Base-by-base conservation (phyloP, 306 rosid species). In the Dryas drummondii region DNA sequence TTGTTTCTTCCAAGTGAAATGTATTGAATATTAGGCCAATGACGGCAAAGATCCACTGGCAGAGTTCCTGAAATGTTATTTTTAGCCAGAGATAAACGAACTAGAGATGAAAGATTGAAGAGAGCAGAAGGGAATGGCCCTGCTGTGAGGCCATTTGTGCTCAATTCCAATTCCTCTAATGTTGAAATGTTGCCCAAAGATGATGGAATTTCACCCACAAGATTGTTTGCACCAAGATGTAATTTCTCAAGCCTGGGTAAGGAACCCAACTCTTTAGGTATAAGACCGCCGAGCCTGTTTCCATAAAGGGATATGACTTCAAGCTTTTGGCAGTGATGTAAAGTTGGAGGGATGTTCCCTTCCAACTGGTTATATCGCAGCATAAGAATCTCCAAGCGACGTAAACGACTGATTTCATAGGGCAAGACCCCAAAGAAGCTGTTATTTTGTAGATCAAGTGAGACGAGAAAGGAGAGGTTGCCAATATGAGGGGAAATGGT, bases 391-490 rank as follows among this genome's bases (percentile, higher is more conserved):
- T 16, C 16, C 54, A 65, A 45, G 15, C 56, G 32, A 10, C 9
- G 79, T 16, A 75, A 26, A 14, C 5, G 17, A 10, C 47, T 48
- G 22, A 75, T 13, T 42, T 55, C 52, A 11, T 42, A 3, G 1
- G 79, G 79, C 26, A 75, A 3, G 2, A 22, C 4, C 7, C 79
- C 79, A 5, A 4, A 2, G 9, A 74, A 74, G 49, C 17, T 61
- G 61, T 74, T 74, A 0, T n/a, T 2, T 37, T 2, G 49, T n/a
- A 78, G 75, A 44, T 49, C 45, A 9, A 71, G 9, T 5, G 12
- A 13, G 10, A n/a, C 22, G 4, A 78, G 61, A 5, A 78, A 78
- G 46, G 82, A 78, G 5, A 78, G 59, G 48, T 47, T 78, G 44
- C 22, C 22, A 22, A 22, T 22, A 22, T 22, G 22, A 22, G 22